phyloP scores from a whole-genome alignment of 2,329 filamentous ascomycete species.

The Hypoxylon sp. region DNA sequence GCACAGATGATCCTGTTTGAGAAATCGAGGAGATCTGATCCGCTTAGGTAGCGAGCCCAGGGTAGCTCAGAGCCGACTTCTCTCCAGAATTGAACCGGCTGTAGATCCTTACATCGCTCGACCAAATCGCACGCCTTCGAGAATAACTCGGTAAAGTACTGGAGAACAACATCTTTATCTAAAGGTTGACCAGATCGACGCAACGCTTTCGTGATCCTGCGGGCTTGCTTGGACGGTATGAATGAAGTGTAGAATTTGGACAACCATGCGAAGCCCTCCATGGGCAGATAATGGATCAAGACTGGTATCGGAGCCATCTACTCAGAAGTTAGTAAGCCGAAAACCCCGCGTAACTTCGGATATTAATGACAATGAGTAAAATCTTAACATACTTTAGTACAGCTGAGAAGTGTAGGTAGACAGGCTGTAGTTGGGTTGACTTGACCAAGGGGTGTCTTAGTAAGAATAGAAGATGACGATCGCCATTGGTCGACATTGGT shows the following conservation, averaged over 20 bases:
- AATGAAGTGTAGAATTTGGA: background rate
- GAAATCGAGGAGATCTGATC: constrained; percentile 1
- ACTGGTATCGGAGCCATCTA: background rate
- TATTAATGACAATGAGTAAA: background rate
- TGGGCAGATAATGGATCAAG: background rate
- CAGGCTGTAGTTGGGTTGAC: background rate
- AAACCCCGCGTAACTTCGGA: background rate
- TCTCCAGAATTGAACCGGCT: constrained; percentile 10
- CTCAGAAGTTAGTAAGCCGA: background rate
- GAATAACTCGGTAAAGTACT: background rate
- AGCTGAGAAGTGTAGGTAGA: background rate
- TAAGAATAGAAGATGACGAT: background rate
- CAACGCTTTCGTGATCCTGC: background rate
- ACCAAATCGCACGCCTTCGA: background rate
- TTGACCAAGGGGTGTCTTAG: background rate
- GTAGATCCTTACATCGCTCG: background rate
- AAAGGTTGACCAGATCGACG: background rate
- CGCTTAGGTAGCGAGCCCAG: background rate
- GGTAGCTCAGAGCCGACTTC: background rate
- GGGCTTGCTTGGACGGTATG: background rate
- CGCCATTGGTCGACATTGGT: background rate
- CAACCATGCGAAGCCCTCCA: background rate
- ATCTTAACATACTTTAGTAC: background rate
- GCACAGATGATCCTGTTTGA: constrained; percentile 8
- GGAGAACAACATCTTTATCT: too few relatives aligned